Conservation (phyloP, 129 eudicot genomes). For the Deinandra increscens region DNA sequence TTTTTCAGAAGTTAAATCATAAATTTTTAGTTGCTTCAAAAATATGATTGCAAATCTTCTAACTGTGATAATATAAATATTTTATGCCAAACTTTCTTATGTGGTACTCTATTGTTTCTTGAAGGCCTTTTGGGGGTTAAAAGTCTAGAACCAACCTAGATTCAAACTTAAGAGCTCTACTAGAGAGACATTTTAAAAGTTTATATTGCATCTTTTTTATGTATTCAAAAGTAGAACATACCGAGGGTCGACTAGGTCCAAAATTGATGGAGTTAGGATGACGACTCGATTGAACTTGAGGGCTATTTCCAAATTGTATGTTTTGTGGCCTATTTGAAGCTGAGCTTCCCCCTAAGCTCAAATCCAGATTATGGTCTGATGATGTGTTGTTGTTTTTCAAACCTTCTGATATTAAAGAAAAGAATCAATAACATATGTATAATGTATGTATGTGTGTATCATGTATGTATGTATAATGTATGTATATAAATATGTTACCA, state of each 20-base stretch:
- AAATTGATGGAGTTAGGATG: constrained; percentile 39
- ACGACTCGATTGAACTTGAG: constrained; percentile 10
- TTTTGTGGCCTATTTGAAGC: constrained; percentile 32
- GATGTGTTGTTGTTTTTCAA: constrained; percentile 16
- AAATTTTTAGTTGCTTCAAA: not conserved
- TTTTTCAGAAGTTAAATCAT: not conserved
- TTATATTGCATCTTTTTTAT: not conserved
- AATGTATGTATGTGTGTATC: not conserved
- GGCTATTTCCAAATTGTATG: constrained; percentile 31
- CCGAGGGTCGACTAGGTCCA: constrained; percentile 43
- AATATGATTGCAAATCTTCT: not conserved
- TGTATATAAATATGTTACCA: constrained; percentile 36
- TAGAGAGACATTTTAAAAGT: no score
- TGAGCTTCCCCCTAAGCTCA: constrained; percentile 65
- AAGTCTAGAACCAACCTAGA: no score
- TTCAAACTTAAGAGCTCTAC: no score
- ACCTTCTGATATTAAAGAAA: constrained; percentile 22
- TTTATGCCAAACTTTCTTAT: not conserved
- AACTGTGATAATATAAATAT: not conserved
- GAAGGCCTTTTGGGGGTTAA: no score
- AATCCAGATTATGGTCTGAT: constrained; percentile 63
- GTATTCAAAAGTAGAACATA: constrained; percentile 10
- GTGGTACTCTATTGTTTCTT: no score
- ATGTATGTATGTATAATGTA: not conserved
- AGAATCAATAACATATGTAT: not conserved